Evolutionary conservation across 352 stramenopile species (phyloP).

Genomic region (Phytophthora pini): DNA sequence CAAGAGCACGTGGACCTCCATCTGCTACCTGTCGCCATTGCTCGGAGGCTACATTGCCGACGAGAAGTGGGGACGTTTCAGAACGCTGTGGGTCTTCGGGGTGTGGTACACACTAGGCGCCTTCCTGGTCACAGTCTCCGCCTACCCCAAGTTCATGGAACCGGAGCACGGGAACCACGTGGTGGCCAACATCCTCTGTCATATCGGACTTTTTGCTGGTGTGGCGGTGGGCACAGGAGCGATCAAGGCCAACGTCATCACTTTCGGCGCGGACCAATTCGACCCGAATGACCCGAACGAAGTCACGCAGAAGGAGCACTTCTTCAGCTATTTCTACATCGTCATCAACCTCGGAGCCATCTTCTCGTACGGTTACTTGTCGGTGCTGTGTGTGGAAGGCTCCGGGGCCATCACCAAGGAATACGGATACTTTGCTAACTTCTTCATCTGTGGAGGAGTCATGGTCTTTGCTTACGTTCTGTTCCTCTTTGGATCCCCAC

Average conservation of each 20-base stretch:
- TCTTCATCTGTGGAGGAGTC: slow-evolving; percentile 79
- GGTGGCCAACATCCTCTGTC: slow-evolving; percentile 71
- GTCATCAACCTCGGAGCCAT: slow-evolving; percentile 92
- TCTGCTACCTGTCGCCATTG: slow-evolving; percentile 86
- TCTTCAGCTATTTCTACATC: slow-evolving; percentile 94
- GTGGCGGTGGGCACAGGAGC: slow-evolving; percentile 83
- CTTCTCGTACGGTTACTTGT: slow-evolving; percentile 92
- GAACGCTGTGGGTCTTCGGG: slow-evolving; percentile 84
- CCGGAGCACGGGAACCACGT: slow-evolving; percentile 44
- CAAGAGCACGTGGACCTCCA: slow-evolving; percentile 90
- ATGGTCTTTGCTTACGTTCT: slow-evolving; percentile 85
- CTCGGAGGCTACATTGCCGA: slow-evolving; percentile 87
- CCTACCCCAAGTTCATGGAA: slow-evolving; percentile 64
- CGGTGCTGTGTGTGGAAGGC: slow-evolving; percentile 89
- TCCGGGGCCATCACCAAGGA: slow-evolving; percentile 69
- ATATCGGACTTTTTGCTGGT: slow-evolving; percentile 76
- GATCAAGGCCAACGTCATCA: slow-evolving; percentile 91
- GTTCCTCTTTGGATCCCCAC: slow-evolving; percentile 59
- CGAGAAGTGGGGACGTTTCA: slow-evolving; percentile 88
- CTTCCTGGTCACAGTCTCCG: slow-evolving; percentile 72
- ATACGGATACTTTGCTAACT: slow-evolving; percentile 92
- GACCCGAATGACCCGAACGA: slow-evolving; percentile 87
- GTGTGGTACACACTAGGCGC: slow-evolving; percentile 80
- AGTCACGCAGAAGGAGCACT: slow-evolving; percentile 80
- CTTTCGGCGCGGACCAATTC: slow-evolving; percentile 88